A percentile compares a stretch with the other conserved stretches of the same genome.
Evolutionary conservation across 2,329 filamentous ascomycete genomes (phyloP).

Genomic region (Coniochaeta ligniaria): DNA sequence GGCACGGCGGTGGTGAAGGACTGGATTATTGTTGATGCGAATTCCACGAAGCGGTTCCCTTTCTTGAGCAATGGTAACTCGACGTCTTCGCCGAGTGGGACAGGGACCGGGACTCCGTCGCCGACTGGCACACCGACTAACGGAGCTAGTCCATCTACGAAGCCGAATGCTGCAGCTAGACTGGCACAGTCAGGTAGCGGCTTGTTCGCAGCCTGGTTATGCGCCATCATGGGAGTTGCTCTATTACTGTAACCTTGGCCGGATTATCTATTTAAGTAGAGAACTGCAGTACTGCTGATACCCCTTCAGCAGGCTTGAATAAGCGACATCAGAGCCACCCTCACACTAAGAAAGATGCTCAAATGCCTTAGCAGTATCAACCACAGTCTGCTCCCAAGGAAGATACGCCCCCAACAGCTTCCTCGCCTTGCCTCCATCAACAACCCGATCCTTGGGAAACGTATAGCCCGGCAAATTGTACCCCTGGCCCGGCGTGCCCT

Average conservation of each 20-base stretch:
- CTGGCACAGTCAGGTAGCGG: neutral
- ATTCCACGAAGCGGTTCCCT: slow-evolving; percentile 5
- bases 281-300: neutral
- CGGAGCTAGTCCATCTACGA: neutral
- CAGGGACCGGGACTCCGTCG: neutral
- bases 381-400: slow-evolving; percentile 20
- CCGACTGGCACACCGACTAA: neutral
- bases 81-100: neutral
- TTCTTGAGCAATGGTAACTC: slow-evolving; percentile 33
- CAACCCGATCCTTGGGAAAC: slow-evolving; percentile 6
- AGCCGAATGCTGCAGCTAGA: neutral
- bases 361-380: slow-evolving; percentile 42
- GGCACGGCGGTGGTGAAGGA: slow-evolving; percentile 43
- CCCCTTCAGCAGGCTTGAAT: no score
- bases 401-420: slow-evolving; percentile 22
- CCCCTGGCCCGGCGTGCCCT: slow-evolving; percentile 29
- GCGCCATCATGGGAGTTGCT: slow-evolving; percentile 10
- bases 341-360: slow-evolving; percentile 2
- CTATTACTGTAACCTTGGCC: neutral
- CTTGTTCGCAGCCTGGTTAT: slow-evolving; percentile 13
- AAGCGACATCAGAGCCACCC: neutral
- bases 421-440: slow-evolving; percentile 20
- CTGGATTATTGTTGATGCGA: slow-evolving; percentile 19
- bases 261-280: neutral
- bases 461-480: slow-evolving; percentile 19